Base-by-base conservation (phyloP, 768 basidiomycete species). In the Chalciporus sphaerocephalus region DNA sequence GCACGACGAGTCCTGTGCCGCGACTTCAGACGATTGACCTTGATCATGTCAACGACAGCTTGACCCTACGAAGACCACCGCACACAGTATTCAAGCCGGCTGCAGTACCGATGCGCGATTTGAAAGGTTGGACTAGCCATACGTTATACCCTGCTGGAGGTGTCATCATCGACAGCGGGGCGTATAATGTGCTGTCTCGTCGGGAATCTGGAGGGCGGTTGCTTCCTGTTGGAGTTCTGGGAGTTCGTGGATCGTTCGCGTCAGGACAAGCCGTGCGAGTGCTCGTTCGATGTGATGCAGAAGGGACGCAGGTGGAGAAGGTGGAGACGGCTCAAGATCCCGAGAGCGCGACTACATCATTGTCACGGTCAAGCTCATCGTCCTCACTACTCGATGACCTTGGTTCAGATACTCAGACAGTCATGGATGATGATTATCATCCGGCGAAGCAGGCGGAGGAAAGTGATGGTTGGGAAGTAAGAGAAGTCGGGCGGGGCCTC, bases 61-160 rank as follows among this genome's bases (percentile, higher is more conserved):
- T 60, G 25, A 52, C 58, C 15, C 46, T 67, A 11, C 51, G 51
- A 40, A 70, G 87, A 6, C 94, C 92, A 10, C 81, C 85, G 0
- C 94, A 98, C 59, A 98, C 96, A 2, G 64, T 93, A 21, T 99
- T 99, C 71, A 75, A 78, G 20, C 83, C 92, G 2, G 81, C 88
- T 10, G 48, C 71, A 1, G 64, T 71, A n/a, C 88, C 91, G 1
- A 73, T 89, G 58, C 76, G 79, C 33, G 94, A 96, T 58, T 77
- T 96, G 38, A 95, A 97, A 57, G 83, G 89, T 44, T 99, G 96
- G 96, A 95, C 95, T 22, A 82, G 84, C n/a, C 93, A 99, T 65
- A 97, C 95, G 0, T 74, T 98, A 13, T 82, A 81, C 48, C 88
- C 95, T 0, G 80, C 94, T 0, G 96, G 96, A 0, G 85, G 80